Base-by-base conservation (phyloP, 306 rosid species). In the Morella rubra region DNA sequence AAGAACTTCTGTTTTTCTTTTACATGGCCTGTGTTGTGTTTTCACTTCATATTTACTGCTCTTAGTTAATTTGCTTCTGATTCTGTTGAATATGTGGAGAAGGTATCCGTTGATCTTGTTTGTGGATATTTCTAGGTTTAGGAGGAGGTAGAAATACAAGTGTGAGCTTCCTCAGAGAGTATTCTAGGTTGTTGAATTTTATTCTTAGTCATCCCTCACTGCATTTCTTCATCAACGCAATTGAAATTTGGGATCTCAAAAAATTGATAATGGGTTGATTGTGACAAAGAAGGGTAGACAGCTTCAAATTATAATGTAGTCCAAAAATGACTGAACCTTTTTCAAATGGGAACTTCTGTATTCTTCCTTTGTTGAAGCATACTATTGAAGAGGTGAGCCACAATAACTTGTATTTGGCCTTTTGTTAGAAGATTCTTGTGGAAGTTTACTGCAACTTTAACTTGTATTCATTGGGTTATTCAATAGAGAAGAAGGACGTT, bases 111-210 rank as follows among this genome's bases (percentile, higher is more conserved):
- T 20, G 54, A 19, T 54, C 51, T 49, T 8, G 18, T 62, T 32
- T 47, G 20, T 13, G 80, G 22, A 40, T 50, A 55, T 56, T 44
- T 77, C 72, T 71, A 71, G 45, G 32, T 65, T 75, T 66, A 22
- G 52, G 18, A 66, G 8, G 71, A 16, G 20, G 49, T 11, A 42
- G 46, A 16, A 19, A n/a, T 41, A 18, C 51, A 16, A 66, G 47
- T 42, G 18, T 42, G 71, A 42, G 71, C 16, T 66, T 75, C 20
- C 13, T 24, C 22, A 3, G 13, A 37, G 27, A 75, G 15, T 24
- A 41, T 6, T 22, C 7, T 40, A 37, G 32, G 10, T 62, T 56
- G 52, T 73, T 42, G 59, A 41, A 12, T 47, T 15, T 49, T 75
- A 8, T 12, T 80, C 22, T 14, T 69, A 22, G 11, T 68, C 15